These are phyloP conservation scores for Amoeboaphelidium protococcarum DNA, from an alignment of 371 early-diverging fungal genomes.

Conservation along the genomic window DNA sequence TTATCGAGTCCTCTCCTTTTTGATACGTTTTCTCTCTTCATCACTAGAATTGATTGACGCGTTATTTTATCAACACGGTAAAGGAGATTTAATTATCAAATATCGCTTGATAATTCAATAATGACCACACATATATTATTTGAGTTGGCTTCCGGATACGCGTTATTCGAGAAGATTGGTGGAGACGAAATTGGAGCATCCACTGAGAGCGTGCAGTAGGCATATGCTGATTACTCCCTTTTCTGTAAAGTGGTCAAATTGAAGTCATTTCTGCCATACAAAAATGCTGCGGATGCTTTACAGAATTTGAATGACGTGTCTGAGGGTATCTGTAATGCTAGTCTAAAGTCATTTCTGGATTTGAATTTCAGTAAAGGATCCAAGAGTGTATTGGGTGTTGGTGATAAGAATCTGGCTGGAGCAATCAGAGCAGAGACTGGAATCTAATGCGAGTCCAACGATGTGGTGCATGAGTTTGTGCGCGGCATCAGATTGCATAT, in stretches of 20 bases:
- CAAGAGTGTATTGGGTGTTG: slow-evolving; percentile 62
- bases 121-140: slow-evolving; percentile 48
- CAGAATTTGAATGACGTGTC: slow-evolving; percentile 90
- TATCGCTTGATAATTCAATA: too few relatives aligned
- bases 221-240: slow-evolving; percentile 55
- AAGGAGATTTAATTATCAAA: too few relatives aligned
- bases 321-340: slow-evolving; percentile 65
- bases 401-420: slow-evolving; percentile 72
- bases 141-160: slow-evolving; percentile 89
- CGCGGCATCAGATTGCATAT: slow-evolving; percentile 77
- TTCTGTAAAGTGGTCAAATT: slow-evolving; percentile 73
- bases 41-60: too few relatives aligned
- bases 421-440: slow-evolving; percentile 29
- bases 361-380: slow-evolving; percentile 60
- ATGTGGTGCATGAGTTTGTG: slow-evolving; percentile 51
- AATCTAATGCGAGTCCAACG: slow-evolving; percentile 3
- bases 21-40: too few relatives aligned
- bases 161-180: slow-evolving; percentile 75
- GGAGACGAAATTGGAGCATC: slow-evolving; percentile 85
- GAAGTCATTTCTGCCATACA: slow-evolving; percentile 84
- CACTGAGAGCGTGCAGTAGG: slow-evolving; percentile 56
- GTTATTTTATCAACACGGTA: too few relatives aligned
- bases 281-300: slow-evolving; percentile 82
- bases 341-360: slow-evolving; percentile 73
- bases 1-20: too few relatives aligned